phyloP scores from a whole-genome alignment of 441 rosid species.

The Brassica balearica region DNA sequence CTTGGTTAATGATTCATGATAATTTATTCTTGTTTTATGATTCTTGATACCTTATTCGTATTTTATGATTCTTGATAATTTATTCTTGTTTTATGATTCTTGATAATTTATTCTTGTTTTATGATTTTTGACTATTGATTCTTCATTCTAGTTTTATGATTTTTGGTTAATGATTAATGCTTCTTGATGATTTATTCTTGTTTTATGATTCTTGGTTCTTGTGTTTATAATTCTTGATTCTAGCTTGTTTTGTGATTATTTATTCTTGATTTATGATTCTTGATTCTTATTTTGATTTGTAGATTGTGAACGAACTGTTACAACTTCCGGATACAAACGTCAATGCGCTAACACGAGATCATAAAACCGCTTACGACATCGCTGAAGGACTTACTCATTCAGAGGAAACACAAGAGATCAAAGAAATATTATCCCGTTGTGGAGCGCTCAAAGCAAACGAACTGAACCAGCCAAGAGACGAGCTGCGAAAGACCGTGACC shows the following conservation, averaged over 20 bases:
- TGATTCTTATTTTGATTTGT: conserved; percentile 34
- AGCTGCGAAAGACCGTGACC: conserved; percentile 73
- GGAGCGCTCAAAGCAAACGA: conserved; percentile 82
- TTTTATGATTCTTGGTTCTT: background rate
- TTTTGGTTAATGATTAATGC: background rate
- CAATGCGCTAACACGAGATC: conserved; percentile 79
- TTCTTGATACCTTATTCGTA: no score
- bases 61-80: background rate
- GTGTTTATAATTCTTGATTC: background rate
- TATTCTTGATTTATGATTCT: background rate
- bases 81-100: conserved; percentile 14
- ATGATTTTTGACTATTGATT: background rate
- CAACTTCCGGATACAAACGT: conserved; percentile 71
- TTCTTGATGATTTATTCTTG: background rate
- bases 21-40: no score
- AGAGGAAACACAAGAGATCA: conserved; percentile 69
- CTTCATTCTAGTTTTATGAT: background rate
- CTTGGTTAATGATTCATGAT: no score
- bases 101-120: background rate
- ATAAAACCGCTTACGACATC: conserved; percentile 83
- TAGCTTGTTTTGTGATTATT: background rate
- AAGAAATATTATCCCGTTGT: conserved; percentile 58
- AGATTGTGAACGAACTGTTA: conserved; percentile 79
- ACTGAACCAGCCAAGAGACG: conserved; percentile 80
- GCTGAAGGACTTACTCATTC: conserved; percentile 82